These are phyloP conservation scores for Chalara sp. DNA, from an alignment of 2,329 filamentous ascomycete species.

Conservation along the genomic window DNA sequence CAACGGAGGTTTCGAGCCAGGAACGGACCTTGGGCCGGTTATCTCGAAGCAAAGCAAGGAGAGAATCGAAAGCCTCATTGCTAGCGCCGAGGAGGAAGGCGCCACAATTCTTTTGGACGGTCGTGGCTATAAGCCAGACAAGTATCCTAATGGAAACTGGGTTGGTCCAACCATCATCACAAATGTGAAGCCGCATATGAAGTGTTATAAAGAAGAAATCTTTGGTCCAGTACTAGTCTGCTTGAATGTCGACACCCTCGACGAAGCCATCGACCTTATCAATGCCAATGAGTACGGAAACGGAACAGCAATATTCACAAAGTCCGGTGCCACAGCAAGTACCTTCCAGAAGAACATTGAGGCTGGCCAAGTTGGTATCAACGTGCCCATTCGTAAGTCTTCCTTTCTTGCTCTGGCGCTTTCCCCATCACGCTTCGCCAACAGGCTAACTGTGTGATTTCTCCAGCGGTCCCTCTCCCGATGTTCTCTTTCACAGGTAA, in stretches of 20 bases:
- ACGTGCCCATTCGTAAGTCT: conserved; percentile 59
- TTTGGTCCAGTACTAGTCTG: conserved; percentile 81
- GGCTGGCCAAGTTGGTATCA: conserved; percentile 80
- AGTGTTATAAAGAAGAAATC: conserved; percentile 79
- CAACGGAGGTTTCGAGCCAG: conserved; percentile 75
- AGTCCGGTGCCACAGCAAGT: conserved; percentile 68
- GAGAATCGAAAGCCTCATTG: conserved; percentile 70
- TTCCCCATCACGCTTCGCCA: not conserved
- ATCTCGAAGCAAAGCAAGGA: conserved; percentile 74
- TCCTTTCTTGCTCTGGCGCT: not conserved
- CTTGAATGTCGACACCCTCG: conserved; percentile 69
- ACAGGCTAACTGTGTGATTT: no score
- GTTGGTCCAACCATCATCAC: conserved; percentile 77
- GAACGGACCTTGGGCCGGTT: conserved; percentile 74
- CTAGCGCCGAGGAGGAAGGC: conserved; percentile 71
- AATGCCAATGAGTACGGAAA: conserved; percentile 85
- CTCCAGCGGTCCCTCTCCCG: conserved; percentile 48
- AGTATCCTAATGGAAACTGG: conserved; percentile 84
- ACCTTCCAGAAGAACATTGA: conserved; percentile 76
- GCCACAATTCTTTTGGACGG: conserved; percentile 79
- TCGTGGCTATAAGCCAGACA: conserved; percentile 63
- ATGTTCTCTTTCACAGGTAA: conserved; percentile 70
- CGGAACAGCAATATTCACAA: conserved; percentile 79
- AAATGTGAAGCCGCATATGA: conserved; percentile 74
- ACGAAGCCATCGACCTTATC: conserved; percentile 75